Evolutionary conservation across 2,329 filamentous ascomycete species (phyloP), one percentile per base, ranked within the genome.

Genomic region (Fusarium transvaalense): DNA sequence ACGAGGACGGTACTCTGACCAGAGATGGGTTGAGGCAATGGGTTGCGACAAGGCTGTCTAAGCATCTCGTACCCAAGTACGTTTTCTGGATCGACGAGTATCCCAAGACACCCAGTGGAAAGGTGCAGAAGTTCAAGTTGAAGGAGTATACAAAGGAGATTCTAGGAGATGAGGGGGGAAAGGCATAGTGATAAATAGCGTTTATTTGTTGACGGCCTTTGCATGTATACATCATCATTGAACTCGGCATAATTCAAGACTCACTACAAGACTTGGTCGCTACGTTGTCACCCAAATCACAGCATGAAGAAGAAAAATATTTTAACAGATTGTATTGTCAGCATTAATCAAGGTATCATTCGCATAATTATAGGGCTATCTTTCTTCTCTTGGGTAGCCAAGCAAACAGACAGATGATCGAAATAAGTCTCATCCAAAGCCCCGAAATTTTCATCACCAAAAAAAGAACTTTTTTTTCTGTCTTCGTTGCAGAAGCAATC

Each of bases 51-150:
- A 87, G 85, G 50, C 78, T 98, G 65, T 87, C 86, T 31, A 88
- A 88, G 68, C 92, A 95, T 78, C 88, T 97, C 76, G 92, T 92
- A 53, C 95, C 95, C 0, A 96, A 92, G 79, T 88, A 95, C 76
- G 86, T 98, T n/a, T 97, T 97, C 76, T 97, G 92, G 86, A 84
- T 92, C 0, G 85, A 90, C 1, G 87, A 89, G n/a, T 97, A 92
- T 77, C 95, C 95, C 21, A 97, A 97, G 86, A 99, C 96, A 35
- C 92, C 94, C 8, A 97, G 93, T 77, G 95, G 95, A 25, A 99
- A 99, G 87, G 94, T 98, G 57, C 93, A 97, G 82, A 97, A 98
- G 82, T 97, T 92, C 77, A 95, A 91, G 82, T 78, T 98, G 74
- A 87, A 88, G 75, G 91, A 94, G 17, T 82, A 85, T 74, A 94